These are phyloP conservation scores for Xerocomus alliaceus DNA, from an alignment of 1,284 basidiomycete species.

Conservation along the genomic window DNA sequence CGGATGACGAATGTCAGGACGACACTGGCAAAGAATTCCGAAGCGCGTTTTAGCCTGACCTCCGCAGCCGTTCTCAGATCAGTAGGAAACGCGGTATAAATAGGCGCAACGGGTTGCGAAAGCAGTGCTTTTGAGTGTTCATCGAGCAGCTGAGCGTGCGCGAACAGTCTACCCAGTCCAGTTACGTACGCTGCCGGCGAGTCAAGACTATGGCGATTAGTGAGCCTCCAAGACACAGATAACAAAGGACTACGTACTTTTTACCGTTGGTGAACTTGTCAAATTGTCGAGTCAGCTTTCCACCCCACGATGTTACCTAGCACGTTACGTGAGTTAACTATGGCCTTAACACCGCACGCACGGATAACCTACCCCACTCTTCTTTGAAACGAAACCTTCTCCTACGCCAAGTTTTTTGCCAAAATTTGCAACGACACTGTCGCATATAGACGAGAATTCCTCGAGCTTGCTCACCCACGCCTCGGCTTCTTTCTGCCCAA, in stretches of 20 bases:
- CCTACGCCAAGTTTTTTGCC: constrained; percentile 90
- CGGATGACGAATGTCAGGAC: constrained; percentile 91
- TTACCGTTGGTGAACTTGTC: constrained; percentile 92
- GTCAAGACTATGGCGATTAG: constrained; percentile 67
- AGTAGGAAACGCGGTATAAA: constrained; percentile 72
- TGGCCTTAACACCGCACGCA: background rate
- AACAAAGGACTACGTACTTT: constrained; percentile 63
- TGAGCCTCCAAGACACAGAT: constrained; percentile 20
- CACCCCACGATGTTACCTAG: constrained; percentile 74
- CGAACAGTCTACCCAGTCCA: constrained; percentile 78
- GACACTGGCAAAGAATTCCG: constrained; percentile 91
- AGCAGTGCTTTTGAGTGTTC: constrained; percentile 83
- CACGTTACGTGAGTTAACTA: constrained; percentile 24
- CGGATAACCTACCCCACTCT: constrained; percentile 62
- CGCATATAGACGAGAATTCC: constrained; percentile 78
- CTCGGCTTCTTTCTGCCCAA: constrained; percentile 75
- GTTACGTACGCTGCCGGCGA: constrained; percentile 87
- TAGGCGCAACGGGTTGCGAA: constrained; percentile 65
- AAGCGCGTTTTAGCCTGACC: constrained; percentile 75
- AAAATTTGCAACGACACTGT: constrained; percentile 83
- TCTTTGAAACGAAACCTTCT: constrained; percentile 83
- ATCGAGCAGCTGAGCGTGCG: constrained; percentile 81
- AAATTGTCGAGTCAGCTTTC: constrained; percentile 81
- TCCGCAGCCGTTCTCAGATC: constrained; percentile 74
- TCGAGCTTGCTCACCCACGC: constrained; percentile 73